These are phyloP conservation scores for Solanum hybrid DNA, from an alignment of 305 asterid species.

Conservation along the genomic window DNA sequence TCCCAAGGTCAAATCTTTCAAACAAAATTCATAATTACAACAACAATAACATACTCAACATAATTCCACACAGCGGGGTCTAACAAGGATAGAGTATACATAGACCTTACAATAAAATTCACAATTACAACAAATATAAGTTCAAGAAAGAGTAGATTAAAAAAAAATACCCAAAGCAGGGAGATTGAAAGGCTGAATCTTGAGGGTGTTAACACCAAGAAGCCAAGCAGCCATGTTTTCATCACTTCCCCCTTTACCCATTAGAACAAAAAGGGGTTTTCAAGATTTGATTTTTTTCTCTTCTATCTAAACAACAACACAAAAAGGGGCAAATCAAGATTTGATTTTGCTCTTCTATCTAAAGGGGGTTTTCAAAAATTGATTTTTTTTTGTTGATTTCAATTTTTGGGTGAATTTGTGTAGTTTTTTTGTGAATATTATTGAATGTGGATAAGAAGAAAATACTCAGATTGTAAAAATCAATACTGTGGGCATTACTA, in stretches of 20 bases:
- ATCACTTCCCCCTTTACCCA: constrained; percentile 38
- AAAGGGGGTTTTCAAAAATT: background rate
- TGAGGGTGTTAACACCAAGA: constrained; percentile 48
- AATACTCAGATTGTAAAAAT: background rate
- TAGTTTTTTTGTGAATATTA: background rate
- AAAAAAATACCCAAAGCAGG: constrained; percentile 40
- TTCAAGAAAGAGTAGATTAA: background rate
- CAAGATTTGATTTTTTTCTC: background rate
- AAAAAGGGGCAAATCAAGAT: background rate
- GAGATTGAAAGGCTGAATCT: constrained; percentile 58
- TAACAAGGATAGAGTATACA: background rate
- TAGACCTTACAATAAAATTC: background rate
- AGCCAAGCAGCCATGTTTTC: constrained; percentile 88
- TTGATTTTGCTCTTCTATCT: background rate
- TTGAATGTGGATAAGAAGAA: background rate
- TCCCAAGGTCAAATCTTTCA: background rate
- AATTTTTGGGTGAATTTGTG: background rate
- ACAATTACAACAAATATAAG: background rate
- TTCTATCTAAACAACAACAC: background rate
- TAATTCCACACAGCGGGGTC: background rate
- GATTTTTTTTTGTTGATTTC: background rate
- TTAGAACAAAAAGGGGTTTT: background rate
- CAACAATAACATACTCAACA: background rate
- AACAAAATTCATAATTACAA: background rate
- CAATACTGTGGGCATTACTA: background rate